Evolutionary conservation across 1,284 basidiomycete species (phyloP).

Genomic region (Termitomyces sp.): DNA sequence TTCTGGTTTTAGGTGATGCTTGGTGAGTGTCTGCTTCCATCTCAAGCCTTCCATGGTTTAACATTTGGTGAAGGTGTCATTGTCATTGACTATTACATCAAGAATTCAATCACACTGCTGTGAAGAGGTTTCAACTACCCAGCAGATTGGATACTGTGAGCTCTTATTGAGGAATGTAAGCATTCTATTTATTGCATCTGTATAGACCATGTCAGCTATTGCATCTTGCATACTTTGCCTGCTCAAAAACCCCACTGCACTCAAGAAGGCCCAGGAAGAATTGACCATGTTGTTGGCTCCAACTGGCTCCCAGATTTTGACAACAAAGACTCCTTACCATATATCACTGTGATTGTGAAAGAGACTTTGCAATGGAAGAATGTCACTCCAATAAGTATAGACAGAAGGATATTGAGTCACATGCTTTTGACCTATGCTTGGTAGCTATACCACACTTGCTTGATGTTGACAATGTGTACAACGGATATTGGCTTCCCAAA

Average conservation of each 20-base stretch:
- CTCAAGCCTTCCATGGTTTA: not conserved
- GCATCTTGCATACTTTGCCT: conserved; percentile 18
- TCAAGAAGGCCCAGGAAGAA: conserved; percentile 32
- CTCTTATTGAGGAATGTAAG: not conserved
- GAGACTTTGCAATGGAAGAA: conserved; percentile 37
- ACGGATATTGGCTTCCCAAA: conserved; percentile 32
- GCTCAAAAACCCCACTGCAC: conserved; percentile 28
- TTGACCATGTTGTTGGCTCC: conserved; percentile 33
- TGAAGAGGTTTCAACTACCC: conserved; percentile 7
- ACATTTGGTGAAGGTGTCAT: conserved; percentile 16
- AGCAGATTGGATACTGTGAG: not conserved
- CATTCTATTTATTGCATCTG: not conserved
- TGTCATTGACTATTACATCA: conserved; percentile 23
- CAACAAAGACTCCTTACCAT: conserved; percentile 33
- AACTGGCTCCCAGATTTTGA: conserved; percentile 33
- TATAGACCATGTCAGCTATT: not conserved
- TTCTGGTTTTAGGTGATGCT: conserved; percentile 19
- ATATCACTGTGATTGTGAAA: conserved; percentile 34
- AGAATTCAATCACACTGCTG: conserved; percentile 21
- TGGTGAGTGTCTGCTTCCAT: conserved; percentile 16
- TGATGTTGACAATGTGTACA: conserved; percentile 29
- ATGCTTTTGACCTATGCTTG: not conserved
- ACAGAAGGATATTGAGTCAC: not conserved
- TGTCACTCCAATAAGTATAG: conserved; percentile 15
- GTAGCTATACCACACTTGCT: conserved; percentile 26